Percentiles rank a stretch among this genome's conserved stretches.
Evolutionary conservation across 2,329 filamentous ascomycete genomes (phyloP).

Genomic region (Colletotrichum costaricense): DNA sequence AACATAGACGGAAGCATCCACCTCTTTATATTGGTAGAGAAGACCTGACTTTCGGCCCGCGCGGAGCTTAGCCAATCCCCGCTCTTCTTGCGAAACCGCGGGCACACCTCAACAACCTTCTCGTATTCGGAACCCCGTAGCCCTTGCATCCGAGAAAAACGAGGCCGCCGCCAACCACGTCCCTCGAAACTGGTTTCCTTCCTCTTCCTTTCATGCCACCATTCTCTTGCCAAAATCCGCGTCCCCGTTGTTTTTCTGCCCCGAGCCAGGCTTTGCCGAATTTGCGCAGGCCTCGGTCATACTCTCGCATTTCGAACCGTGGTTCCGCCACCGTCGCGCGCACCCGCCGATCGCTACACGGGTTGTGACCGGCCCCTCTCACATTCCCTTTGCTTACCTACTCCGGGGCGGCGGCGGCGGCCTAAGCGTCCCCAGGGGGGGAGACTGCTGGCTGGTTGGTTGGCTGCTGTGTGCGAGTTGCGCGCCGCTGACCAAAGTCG

Average conservation of each 20-base stretch:
- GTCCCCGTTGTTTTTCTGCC: too few relatives aligned
- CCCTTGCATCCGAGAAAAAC: slow-evolving; percentile 33
- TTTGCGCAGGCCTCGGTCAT: not conserved
- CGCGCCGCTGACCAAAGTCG: too few relatives aligned
- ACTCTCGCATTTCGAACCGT: not conserved
- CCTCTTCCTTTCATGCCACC: slow-evolving; percentile 17
- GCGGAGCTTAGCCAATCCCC: not conserved
- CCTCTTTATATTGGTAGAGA: not conserved
- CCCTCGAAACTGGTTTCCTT: slow-evolving; percentile 17
- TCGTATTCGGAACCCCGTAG: slow-evolving; percentile 29
- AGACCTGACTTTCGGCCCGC: not conserved
- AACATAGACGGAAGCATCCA: not conserved
- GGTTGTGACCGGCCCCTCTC: not conserved
- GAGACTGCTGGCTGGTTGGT: not conserved
- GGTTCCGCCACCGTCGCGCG: not conserved
- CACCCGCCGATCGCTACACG: too few relatives aligned
- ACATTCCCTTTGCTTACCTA: not conserved
- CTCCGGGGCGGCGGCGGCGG: too few relatives aligned
- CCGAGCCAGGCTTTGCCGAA: not conserved
- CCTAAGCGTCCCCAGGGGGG: not conserved
- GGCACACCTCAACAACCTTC: not conserved
- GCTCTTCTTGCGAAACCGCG: not conserved
- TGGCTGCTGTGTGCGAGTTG: not conserved
- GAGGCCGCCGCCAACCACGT: slow-evolving; percentile 32
- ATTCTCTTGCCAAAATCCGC: not conserved